Percentiles rank a stretch among this genome's conserved stretches.
phyloP scores from a whole-genome alignment of 805 yeast genomes.

The Komagataella populi region DNA sequence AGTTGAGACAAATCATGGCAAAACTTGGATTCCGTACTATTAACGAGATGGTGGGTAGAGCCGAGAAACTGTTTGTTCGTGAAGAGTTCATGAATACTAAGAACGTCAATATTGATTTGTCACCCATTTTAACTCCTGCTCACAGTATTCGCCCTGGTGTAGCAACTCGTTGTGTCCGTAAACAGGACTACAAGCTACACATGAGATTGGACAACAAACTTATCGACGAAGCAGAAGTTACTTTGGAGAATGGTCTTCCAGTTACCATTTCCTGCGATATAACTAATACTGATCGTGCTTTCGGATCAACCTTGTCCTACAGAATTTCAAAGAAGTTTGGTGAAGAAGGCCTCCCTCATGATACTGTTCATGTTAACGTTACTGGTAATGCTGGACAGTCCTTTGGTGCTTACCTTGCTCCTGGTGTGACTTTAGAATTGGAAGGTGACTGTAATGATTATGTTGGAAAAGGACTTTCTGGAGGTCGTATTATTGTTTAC shows the following conservation, averaged over 20 bases:
- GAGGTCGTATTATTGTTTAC: conserved; percentile 85
- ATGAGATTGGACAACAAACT: conserved; percentile 90
- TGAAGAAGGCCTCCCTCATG: conserved; percentile 86
- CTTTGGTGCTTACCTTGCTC: conserved; percentile 93
- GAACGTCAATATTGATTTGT: conserved; percentile 80
- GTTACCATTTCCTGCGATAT: conserved; percentile 89
- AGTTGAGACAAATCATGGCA: conserved; percentile 88
- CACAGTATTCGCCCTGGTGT: conserved; percentile 95
- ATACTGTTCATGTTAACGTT: conserved; percentile 86
- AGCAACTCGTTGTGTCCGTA: conserved; percentile 81
- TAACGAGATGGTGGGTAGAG: conserved; percentile 96
- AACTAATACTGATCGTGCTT: conserved; percentile 90
- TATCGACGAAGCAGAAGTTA: conserved; percentile 89
- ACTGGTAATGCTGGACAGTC: conserved; percentile 97
- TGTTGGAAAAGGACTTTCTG: conserved; percentile 94
- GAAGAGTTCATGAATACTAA: conserved; percentile 80
- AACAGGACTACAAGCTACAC: conserved; percentile 89
- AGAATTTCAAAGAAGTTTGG: conserved; percentile 90
- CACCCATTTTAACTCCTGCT: conserved; percentile 94
- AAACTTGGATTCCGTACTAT: conserved; percentile 88
- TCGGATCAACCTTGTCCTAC: conserved; percentile 91
- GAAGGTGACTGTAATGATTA: conserved; percentile 98
- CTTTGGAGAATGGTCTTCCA: conserved; percentile 93
- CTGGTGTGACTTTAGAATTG: conserved; percentile 88
- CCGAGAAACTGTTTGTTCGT: conserved; percentile 78